phyloP scores from a whole-genome alignment of 1,284 basidiomycete species.

The Boletus sp. region DNA sequence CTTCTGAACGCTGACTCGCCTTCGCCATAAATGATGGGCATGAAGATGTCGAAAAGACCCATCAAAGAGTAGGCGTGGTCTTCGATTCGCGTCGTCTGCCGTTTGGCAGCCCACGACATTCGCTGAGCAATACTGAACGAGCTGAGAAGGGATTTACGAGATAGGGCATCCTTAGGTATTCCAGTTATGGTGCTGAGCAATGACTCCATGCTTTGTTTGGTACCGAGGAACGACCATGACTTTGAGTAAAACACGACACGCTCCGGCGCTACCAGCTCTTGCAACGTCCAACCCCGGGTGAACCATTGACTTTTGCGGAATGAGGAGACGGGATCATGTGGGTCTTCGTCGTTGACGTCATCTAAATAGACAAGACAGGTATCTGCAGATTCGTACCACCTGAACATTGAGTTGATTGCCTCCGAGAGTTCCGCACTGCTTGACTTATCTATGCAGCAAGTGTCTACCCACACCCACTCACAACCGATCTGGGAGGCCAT shows the following conservation, averaged over 20 bases:
- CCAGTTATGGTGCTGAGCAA: constrained; percentile 8
- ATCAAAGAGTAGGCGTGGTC: constrained; percentile 19
- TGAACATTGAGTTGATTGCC: no score
- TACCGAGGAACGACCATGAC: constrained; percentile 11
- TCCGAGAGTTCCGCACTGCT: no score
- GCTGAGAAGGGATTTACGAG: not conserved
- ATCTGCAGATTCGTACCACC: no score
- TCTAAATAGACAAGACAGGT: no score
- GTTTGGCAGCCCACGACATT: constrained; percentile 15
- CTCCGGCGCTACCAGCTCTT: constrained; percentile 10
- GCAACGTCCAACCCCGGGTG: constrained; percentile 10
- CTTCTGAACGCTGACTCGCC: constrained; percentile 12
- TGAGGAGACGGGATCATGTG: no score
- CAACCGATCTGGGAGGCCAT: constrained; percentile 10
- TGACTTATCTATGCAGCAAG: constrained; percentile 10
- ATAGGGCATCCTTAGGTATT: constrained; percentile 7
- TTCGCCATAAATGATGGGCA: constrained; percentile 22
- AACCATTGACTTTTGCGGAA: no score
- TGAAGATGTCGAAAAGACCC: constrained; percentile 18
- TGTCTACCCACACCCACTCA: constrained; percentile 13
- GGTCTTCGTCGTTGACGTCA: no score
- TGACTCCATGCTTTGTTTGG: constrained; percentile 5
- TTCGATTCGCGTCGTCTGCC: constrained; percentile 12
- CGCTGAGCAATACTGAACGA: constrained; percentile 8
- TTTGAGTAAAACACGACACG: constrained; percentile 10